These are phyloP conservation scores for Pseudogymnoascus destructans DNA, from an alignment of 2,329 filamentous ascomycete genomes.

Conservation along the genomic window DNA sequence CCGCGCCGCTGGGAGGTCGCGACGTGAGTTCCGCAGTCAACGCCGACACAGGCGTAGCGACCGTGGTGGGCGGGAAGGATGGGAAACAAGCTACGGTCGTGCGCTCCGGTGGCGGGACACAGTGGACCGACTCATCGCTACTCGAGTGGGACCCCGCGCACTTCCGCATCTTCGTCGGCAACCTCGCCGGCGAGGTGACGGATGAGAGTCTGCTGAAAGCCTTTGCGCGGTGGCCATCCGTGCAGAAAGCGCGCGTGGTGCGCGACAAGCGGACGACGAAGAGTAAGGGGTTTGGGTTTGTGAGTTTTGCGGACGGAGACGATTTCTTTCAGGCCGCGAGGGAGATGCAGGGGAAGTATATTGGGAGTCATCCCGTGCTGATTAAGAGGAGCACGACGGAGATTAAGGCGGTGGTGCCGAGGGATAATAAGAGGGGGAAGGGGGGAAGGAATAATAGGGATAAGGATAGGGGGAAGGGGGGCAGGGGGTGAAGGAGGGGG, in stretches of 20 bases:
- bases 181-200: conserved; percentile 91
- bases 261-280: conserved; percentile 94
- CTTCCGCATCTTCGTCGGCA: conserved; percentile 90
- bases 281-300: conserved; percentile 91
- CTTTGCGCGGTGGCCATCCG: conserved; percentile 73
- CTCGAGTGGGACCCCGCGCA: conserved; percentile 95
- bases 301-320: conserved; percentile 88
- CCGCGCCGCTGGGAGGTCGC: conserved; percentile 29
- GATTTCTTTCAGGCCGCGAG: conserved; percentile 93
- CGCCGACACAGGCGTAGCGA: conserved; percentile 33
- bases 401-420: conserved; percentile 63
- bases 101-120: conserved; percentile 78
- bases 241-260: conserved; percentile 86
- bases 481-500: conserved; percentile 28
- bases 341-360: conserved; percentile 99
- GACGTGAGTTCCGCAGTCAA: conserved; percentile 31
- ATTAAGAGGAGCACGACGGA: conserved; percentile 84
- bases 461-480: conserved; percentile 25
- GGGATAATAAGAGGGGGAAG: conserved; percentile 35
- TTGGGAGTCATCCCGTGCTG: conserved; percentile 86
- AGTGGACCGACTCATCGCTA: conserved; percentile 77
- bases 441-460: conserved; percentile 31
- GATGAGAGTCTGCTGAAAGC: conserved; percentile 93
- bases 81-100: conserved; percentile 76
- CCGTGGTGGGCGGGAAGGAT: conserved; percentile 29